These are phyloP conservation scores for Apium graveolens DNA, from an alignment of 129 eudicot genomes.

Conservation along the genomic window DNA sequence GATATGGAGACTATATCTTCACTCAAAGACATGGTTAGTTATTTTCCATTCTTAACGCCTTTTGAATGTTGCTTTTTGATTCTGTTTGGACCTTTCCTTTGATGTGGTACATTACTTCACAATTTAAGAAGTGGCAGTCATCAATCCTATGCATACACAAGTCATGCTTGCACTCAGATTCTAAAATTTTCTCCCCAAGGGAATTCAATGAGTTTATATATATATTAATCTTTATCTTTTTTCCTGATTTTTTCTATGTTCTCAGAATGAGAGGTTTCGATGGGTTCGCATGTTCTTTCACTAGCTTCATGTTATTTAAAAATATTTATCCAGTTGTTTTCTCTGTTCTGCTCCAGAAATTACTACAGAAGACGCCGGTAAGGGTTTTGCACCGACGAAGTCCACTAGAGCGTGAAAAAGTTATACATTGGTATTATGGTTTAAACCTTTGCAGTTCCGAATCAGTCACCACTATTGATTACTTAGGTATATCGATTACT, in stretches of 20 bases:
- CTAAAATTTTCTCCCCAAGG: neutral
- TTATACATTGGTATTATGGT: slow-evolving; percentile 71
- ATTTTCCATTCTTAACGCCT: neutral
- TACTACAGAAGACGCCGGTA: slow-evolving; percentile 80
- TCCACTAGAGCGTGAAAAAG: slow-evolving; percentile 85
- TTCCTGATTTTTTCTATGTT: neutral
- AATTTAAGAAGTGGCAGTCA: neutral
- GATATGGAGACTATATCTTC: slow-evolving; percentile 57
- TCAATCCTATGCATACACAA: neutral
- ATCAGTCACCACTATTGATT: no score
- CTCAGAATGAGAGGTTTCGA: neutral
- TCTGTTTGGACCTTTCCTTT: neutral
- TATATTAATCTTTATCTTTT: neutral
- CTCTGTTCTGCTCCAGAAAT: slow-evolving; percentile 38
- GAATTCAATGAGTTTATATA: neutral
- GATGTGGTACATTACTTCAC: neutral
- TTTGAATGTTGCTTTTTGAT: neutral
- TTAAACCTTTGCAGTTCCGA: slow-evolving; percentile 2
- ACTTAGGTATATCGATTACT: neutral
- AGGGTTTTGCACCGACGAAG: slow-evolving; percentile 98
- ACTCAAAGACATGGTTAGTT: slow-evolving; percentile 60
- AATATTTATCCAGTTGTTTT: neutral
- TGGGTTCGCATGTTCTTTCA: neutral
- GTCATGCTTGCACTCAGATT: neutral
- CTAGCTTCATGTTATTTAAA: neutral